Base-by-base conservation (phyloP, 805 yeast genomes). In the Starmerella khaoyaiensis region DNA sequence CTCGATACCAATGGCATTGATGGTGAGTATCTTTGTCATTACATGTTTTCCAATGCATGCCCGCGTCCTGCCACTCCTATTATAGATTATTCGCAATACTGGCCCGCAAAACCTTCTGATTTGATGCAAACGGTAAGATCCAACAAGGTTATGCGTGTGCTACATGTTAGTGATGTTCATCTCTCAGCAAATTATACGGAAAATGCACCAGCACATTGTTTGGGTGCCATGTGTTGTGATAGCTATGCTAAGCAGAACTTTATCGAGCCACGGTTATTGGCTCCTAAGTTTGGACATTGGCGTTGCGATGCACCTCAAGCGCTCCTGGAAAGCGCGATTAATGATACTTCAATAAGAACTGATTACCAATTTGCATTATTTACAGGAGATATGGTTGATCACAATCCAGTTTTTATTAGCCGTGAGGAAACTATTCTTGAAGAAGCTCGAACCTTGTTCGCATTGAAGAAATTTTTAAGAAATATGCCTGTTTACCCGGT, bases 301-400 rank as follows among this genome's bases (percentile, higher is more conserved):
- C 45, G 54, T 15, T 77, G 84, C 58, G 86, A 77, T 53, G 59
- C 79, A 4, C 83, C 86, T 5, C 74, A 69, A 42, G 54, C 71
- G 14, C 58, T 77, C 46, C 60, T 77, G 48, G 76, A 75, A 53
- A 69, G 69, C 45, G 68, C 79, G 9, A 57, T 76, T 52, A 60
- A 61, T 35, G 58, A 68, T 19, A 60, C 70, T 2, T 27, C 33
- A 16, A 22, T 11, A 6, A 26, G 31, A 14, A 17, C 17, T 5
- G 55, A 62, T 15, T 76, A 68, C 48, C 76, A 74, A 36, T 76
- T 76, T 51, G 66, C 77, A 2, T 56, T 77, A 26, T 77, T 77
- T 62, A 77, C 83, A 4, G 84, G 84, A 39, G 86, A 77, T 51
- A 62, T 76, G 52, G 77, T 76, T 37, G 83, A 77, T 53, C 86